Percentiles rank a stretch among this genome's conserved stretches.
Evolutionary conservation across 177 flowering plant species (phyloP).

Genomic region (Viscum album): DNA sequence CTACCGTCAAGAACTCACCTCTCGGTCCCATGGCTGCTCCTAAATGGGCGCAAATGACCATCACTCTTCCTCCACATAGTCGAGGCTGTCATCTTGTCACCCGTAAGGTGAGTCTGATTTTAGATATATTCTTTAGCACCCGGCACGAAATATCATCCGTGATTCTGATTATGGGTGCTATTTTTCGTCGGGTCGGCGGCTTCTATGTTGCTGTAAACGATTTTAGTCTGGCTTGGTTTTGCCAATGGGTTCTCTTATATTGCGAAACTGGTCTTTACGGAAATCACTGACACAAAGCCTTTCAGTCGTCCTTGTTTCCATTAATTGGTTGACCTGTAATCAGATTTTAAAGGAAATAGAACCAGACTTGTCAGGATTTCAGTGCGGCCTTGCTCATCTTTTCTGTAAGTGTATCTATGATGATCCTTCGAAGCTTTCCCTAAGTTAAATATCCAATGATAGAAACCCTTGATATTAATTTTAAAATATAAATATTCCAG

Average conservation of each 20-base stretch:
- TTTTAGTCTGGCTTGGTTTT: too few relatives aligned
- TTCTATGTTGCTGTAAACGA: too few relatives aligned
- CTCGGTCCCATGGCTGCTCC: conserved; percentile 32
- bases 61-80: conserved; percentile 46
- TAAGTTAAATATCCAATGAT: too few relatives aligned
- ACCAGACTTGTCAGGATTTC: conserved; percentile 68
- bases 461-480: background rate
- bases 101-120: conserved; percentile 33
- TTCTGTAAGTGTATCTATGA: conserved; percentile 43
- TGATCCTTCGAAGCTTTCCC: background rate
- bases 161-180: too few relatives aligned
- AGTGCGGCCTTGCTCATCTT: conserved; percentile 86
- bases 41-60: conserved; percentile 85
- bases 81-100: conserved; percentile 90
- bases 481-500: conserved; percentile 26
- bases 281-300: too few relatives aligned
- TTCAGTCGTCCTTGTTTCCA: too few relatives aligned
- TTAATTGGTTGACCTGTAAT: background rate
- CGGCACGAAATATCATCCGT: too few relatives aligned
- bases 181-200: too few relatives aligned
- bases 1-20: conserved; percentile 5
- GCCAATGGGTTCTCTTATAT: too few relatives aligned
- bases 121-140: background rate
- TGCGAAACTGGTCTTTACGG: too few relatives aligned
- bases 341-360: conserved; percentile 81